These are phyloP conservation scores for Globisporangium spinosum DNA, from an alignment of 352 stramenopile species.

Conservation along the genomic window DNA sequence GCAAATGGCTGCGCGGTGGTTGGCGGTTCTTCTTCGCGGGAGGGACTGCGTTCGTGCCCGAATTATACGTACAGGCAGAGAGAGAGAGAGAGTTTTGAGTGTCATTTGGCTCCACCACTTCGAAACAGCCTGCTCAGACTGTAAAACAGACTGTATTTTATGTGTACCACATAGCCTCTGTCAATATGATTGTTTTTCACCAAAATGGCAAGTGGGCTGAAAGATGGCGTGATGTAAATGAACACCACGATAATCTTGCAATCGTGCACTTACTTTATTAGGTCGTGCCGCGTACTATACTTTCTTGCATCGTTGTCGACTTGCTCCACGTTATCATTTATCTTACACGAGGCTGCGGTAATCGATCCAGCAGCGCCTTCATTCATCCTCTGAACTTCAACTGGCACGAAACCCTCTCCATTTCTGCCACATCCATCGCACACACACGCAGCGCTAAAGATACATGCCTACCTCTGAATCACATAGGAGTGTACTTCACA, in stretches of 20 bases:
- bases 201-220: background rate
- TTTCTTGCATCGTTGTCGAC: background rate
- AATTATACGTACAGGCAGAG: background rate
- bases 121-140: background rate
- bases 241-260: background rate
- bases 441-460: background rate
- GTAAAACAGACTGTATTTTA: background rate
- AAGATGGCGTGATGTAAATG: background rate
- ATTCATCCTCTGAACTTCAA: background rate
- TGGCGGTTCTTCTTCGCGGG: background rate
- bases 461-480: background rate
- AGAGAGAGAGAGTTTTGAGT: background rate
- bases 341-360: background rate
- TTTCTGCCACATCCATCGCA: background rate
- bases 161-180: background rate
- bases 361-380: background rate
- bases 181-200: background rate
- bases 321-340: background rate
- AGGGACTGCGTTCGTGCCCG: background rate
- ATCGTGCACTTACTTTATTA: background rate
- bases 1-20: background rate
- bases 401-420: background rate
- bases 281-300: background rate
- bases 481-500: background rate
- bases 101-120: constrained; percentile 10